These are phyloP conservation scores for Rhodotorula kratochvilovae DNA, from an alignment of 768 basidiomycete genomes.

Conservation along the genomic window DNA sequence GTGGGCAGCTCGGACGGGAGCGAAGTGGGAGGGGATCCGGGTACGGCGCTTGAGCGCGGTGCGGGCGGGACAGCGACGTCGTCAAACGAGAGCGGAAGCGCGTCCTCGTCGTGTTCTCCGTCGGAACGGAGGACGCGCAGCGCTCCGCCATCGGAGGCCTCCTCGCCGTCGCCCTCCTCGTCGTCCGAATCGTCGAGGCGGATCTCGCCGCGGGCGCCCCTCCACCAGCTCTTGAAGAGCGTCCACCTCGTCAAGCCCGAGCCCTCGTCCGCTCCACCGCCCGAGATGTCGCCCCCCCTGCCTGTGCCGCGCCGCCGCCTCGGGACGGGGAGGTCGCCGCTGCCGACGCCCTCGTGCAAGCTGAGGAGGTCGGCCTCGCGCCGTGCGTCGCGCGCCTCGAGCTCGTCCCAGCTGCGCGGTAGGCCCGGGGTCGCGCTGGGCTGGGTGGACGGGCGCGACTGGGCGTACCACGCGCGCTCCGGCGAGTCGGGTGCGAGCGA, in stretches of 20 bases:
- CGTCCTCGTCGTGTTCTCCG: background rate
- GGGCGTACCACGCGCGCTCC: slow-evolving; percentile 4
- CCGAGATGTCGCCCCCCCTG: slow-evolving; percentile 27
- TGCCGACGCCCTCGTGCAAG: slow-evolving; percentile 15
- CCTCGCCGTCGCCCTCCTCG: background rate
- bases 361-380: slow-evolving; percentile 16
- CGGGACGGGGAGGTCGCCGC: background rate
- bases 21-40: background rate
- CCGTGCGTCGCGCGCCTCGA: background rate
- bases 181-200: slow-evolving; percentile 27
- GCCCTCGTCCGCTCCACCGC: slow-evolving; percentile 20
- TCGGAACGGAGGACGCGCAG: background rate
- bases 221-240: slow-evolving; percentile 31
- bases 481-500: slow-evolving; percentile 1
- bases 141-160: too few species aligned
- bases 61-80: slow-evolving; percentile 8
- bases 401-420: background rate
- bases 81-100: background rate
- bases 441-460: slow-evolving; percentile 5
- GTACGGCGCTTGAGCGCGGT: background rate
- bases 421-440: background rate
- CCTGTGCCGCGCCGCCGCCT: background rate
- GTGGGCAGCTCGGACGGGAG: background rate
- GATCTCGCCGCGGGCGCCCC: slow-evolving; percentile 9
- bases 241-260: slow-evolving; percentile 30